These are phyloP conservation scores for Aaosphaeria arxii DNA, from an alignment of 2,329 filamentous ascomycete species.

Conservation along the genomic window DNA sequence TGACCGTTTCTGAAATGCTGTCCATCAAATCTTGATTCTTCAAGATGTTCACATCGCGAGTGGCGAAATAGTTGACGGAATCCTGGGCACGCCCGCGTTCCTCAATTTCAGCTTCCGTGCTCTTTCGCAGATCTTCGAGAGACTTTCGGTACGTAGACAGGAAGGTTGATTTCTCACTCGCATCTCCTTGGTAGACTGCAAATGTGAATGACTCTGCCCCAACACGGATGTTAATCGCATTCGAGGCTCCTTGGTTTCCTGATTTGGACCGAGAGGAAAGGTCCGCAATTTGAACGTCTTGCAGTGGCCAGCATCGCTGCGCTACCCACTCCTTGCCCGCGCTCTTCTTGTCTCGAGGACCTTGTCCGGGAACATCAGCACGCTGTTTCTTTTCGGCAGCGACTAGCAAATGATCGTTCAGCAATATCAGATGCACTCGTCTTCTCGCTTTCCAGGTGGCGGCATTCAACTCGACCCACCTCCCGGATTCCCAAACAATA, in stretches of 20 bases:
- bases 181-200: conserved; percentile 78
- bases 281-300: conserved; percentile 91
- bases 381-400: conserved; percentile 94
- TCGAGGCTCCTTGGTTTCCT: conserved; percentile 63
- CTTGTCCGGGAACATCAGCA: conserved; percentile 59
- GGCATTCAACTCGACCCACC: conserved; percentile 95
- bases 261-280: conserved; percentile 55
- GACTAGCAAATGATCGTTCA: conserved; percentile 92
- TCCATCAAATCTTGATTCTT: conserved; percentile 80
- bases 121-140: conserved; percentile 86
- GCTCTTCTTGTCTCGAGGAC: conserved; percentile 39
- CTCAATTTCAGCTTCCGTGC: conserved; percentile 80
- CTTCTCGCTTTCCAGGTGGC: conserved; percentile 93
- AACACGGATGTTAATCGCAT: conserved; percentile 87
- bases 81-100: conserved; percentile 81
- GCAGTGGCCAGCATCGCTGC: conserved; percentile 88
- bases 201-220: conserved; percentile 94
- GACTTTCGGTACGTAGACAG: conserved; percentile 90
- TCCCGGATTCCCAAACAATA: conserved; percentile 86
- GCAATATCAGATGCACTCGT: conserved; percentile 83
- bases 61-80: conserved; percentile 81
- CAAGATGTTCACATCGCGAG: conserved; percentile 70
- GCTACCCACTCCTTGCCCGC: conserved; percentile 71
- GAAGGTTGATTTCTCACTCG: conserved; percentile 73
- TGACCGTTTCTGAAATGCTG: conserved; percentile 62